These are phyloP conservation scores for Pichia sp. DNA, from an alignment of 1,139 yeast species.

Conservation along the genomic window DNA sequence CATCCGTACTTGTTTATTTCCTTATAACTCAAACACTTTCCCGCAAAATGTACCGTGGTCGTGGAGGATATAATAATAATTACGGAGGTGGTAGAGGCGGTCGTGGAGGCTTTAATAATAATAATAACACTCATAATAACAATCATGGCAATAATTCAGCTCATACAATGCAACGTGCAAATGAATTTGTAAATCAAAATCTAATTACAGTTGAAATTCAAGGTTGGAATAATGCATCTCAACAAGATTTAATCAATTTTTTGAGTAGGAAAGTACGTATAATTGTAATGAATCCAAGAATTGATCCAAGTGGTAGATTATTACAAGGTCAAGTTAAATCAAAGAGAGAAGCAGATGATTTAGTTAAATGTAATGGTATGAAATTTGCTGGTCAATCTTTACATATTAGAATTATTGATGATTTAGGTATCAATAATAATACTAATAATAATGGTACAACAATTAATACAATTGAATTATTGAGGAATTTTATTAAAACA, in stretches of 20 bases:
- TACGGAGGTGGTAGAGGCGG: constrained; percentile 4
- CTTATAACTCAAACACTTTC: too few species aligned
- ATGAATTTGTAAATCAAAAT: constrained; percentile 32
- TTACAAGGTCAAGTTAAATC: constrained; percentile 47
- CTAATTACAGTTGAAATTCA: constrained; percentile 50
- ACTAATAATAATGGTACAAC: constrained; percentile 21
- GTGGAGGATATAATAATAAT: background rate
- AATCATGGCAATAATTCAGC: constrained; percentile 14
- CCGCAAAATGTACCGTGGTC: constrained; percentile 35
- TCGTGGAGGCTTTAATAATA: background rate
- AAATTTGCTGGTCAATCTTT: constrained; percentile 72
- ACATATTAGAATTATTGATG: constrained; percentile 40
- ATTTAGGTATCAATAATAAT: constrained; percentile 14
- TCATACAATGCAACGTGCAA: constrained; percentile 20
- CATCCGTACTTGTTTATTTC: too few species aligned
- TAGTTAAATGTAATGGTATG: constrained; percentile 64
- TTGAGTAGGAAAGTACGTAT: constrained; percentile 61
- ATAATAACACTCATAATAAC: too few species aligned
- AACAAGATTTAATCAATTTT: constrained; percentile 62
- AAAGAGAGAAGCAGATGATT: constrained; percentile 49
- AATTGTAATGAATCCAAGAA: constrained; percentile 40
- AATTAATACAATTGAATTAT: constrained; percentile 48
- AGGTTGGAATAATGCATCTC: constrained; percentile 79
- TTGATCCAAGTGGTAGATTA: constrained; percentile 39
- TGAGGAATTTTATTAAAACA: constrained; percentile 53